phyloP scores from a whole-genome alignment of 257 asterid genomes.

The Penstemon newberryi region DNA sequence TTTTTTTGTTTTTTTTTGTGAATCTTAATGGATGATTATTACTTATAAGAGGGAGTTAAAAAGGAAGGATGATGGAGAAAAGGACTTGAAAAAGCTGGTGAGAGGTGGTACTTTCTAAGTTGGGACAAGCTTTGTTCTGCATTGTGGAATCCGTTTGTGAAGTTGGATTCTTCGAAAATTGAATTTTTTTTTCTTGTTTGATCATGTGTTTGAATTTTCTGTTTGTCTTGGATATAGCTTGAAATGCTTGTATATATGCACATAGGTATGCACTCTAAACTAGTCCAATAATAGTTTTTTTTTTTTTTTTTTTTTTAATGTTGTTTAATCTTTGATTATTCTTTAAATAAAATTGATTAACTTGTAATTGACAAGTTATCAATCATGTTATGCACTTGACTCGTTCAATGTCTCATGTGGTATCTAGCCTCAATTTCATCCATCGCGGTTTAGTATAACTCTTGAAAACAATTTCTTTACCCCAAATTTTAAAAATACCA shows the following conservation, averaged over 20 bases:
- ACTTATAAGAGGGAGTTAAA: constrained; percentile 1
- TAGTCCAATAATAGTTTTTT: background rate
- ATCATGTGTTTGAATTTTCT: constrained; percentile 12
- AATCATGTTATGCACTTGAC: background rate
- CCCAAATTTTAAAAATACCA: too few species aligned
- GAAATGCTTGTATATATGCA: background rate
- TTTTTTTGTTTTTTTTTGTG: background rate
- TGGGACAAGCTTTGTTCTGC: constrained; percentile 25
- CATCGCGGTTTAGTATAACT: too few species aligned
- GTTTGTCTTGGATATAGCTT: constrained; percentile 20
- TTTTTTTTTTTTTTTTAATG: background rate
- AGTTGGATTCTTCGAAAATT: constrained; percentile 32
- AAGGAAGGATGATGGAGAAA: constrained; percentile 26
- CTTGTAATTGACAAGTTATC: constrained; percentile 9
- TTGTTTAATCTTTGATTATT: background rate
- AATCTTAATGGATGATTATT: constrained; percentile 19
- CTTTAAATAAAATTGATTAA: background rate
- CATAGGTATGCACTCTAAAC: background rate
- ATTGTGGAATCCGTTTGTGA: constrained; percentile 49
- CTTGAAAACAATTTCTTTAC: too few species aligned
- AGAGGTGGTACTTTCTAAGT: constrained; percentile 52
- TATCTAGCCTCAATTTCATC: too few species aligned
- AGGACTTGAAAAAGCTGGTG: constrained; percentile 32
- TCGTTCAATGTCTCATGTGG: too few species aligned
- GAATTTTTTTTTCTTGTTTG: constrained; percentile 43